phyloP scores from a whole-genome alignment of 176 grass and related monocot genomes.

The Dendrocalamus sinicus region DNA sequence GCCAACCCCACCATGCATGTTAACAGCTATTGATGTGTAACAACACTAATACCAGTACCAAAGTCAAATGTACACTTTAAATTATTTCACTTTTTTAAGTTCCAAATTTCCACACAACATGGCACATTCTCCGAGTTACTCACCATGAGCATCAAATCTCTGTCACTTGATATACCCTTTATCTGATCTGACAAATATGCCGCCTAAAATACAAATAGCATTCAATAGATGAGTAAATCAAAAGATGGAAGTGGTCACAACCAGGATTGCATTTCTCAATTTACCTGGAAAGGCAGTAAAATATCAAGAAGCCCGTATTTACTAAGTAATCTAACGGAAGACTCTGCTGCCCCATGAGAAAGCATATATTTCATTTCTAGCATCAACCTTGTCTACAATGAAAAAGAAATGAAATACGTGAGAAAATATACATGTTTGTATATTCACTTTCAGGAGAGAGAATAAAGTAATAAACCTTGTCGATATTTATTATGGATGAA shows the following conservation, averaged over 20 bases:
- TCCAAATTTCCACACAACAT: slow-evolving; percentile 25
- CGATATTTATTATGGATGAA: slow-evolving; percentile 59
- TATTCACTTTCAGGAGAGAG: slow-evolving; percentile 27
- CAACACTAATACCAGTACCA: neutral
- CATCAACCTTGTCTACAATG: neutral
- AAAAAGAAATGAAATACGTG: too few relatives aligned
- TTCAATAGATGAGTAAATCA: too few relatives aligned
- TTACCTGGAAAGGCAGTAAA: too few relatives aligned
- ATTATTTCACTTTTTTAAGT: slow-evolving; percentile 22
- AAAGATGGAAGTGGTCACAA: neutral
- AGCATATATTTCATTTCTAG: slow-evolving; percentile 1
- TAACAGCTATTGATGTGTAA: slow-evolving; percentile 12
- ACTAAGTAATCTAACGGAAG: too few relatives aligned
- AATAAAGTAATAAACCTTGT: slow-evolving; percentile 53
- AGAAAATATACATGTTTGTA: slow-evolving; percentile 33
- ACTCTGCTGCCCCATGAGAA: too few relatives aligned
- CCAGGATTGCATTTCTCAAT: too few relatives aligned
- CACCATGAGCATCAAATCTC: too few relatives aligned
- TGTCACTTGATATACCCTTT: too few relatives aligned
- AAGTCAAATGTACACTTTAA: neutral
- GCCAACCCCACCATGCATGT: neutral
- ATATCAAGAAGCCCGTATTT: too few relatives aligned
- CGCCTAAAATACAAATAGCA: too few relatives aligned
- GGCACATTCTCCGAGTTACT: slow-evolving; percentile 42
- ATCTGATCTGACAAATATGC: too few relatives aligned